phyloP scores from a whole-genome alignment of 2,329 filamentous ascomycete genomes.

The Trichophyton benhamiae region DNA sequence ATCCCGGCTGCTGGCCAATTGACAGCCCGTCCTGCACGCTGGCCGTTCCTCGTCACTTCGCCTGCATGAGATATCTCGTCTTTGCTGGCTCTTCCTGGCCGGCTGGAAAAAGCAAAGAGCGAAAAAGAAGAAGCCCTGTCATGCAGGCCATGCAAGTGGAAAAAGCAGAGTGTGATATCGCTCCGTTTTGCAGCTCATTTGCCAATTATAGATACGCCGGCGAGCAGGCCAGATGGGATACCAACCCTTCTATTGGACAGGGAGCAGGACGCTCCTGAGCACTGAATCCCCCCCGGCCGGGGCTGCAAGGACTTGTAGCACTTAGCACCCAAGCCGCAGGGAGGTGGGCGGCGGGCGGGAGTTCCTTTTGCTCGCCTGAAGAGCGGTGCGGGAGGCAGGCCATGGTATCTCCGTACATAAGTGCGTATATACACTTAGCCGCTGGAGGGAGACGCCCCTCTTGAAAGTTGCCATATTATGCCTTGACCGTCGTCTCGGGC shows the following conservation, averaged over 20 bases:
- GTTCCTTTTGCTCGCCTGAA: neutral
- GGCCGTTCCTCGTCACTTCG: neutral
- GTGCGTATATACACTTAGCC: neutral
- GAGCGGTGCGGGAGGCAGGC: neutral
- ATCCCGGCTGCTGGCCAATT: slow-evolving; percentile 1
- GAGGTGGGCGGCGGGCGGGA: neutral
- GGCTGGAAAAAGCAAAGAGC: neutral
- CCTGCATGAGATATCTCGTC: neutral
- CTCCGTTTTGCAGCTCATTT: neutral
- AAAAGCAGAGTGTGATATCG: neutral
- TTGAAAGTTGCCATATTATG: too few species aligned
- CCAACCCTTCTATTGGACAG: neutral
- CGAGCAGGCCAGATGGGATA: neutral
- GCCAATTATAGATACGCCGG: neutral
- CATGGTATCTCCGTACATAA: neutral
- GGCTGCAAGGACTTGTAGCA: neutral
- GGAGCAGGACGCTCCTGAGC: neutral
- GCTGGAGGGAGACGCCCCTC: neutral
- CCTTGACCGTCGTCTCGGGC: neutral
- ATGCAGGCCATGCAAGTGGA: neutral
- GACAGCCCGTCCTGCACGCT: neutral
- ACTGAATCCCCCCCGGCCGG: neutral
- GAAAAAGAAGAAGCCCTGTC: neutral
- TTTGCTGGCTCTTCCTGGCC: too few species aligned
- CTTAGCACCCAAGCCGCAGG: neutral